Percentiles rank a stretch among this genome's conserved stretches.
phyloP scores from a whole-genome alignment of 2,329 filamentous ascomycete species.

The Dactylonectria macrodidyma region DNA sequence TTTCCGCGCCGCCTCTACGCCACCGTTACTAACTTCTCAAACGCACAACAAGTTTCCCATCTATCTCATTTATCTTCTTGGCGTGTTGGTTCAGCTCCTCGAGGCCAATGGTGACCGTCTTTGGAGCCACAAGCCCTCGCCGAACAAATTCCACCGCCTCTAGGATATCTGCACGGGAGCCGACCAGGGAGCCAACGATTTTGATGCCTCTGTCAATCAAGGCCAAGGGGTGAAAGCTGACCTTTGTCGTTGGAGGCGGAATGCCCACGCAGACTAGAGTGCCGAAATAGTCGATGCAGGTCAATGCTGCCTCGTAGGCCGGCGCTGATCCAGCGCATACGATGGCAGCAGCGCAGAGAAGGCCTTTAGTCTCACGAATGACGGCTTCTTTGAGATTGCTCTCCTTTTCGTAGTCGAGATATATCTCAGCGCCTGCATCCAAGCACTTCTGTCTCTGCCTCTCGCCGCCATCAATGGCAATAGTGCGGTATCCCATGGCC shows the following conservation, averaged over 20 bases:
- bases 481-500: conserved; percentile 27
- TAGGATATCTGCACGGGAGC: conserved; percentile 14
- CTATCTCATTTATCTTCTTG: conserved; percentile 1
- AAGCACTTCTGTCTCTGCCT: background rate
- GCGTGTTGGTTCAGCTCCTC: conserved; percentile 3
- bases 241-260: conserved; percentile 9
- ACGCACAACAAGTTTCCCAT: conserved; percentile 6
- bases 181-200: conserved; percentile 21
- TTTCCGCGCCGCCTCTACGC: background rate
- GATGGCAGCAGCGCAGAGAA: conserved; percentile 12
- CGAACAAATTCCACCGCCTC: conserved; percentile 28
- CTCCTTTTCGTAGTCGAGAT: conserved; percentile 20
- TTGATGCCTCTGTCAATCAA: conserved; percentile 24
- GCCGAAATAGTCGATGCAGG: conserved; percentile 16
- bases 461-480: conserved; percentile 24
- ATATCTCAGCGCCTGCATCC: conserved; percentile 17
- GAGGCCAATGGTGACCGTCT: background rate
- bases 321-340: conserved; percentile 11
- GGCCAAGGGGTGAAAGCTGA: conserved; percentile 18
- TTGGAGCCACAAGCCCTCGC: conserved; percentile 17
- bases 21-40: background rate
- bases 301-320: conserved; percentile 11
- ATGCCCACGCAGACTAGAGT: conserved; percentile 20
- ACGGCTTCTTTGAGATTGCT: background rate
- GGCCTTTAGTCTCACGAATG: background rate